phyloP scores from a whole-genome alignment of 2,329 filamentous ascomycete genomes.

The Aspergillus persii region DNA sequence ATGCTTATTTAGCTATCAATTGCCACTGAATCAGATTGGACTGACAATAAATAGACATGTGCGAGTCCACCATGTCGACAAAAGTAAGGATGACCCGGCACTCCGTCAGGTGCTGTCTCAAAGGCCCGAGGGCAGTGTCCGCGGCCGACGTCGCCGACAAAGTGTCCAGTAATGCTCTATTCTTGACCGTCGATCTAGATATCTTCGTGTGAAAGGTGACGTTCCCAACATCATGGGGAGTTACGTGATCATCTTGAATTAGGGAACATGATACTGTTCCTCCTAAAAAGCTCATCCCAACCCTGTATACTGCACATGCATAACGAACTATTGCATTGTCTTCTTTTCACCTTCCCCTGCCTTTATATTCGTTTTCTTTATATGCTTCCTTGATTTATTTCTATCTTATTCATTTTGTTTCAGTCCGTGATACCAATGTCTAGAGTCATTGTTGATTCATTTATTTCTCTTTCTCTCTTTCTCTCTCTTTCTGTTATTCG shows the following conservation, averaged over 20 bases:
- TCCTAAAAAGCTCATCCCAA: not conserved
- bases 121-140: conserved; percentile 76
- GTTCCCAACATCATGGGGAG: conserved; percentile 6
- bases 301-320: conserved; percentile 1
- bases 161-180: conserved; percentile 19
- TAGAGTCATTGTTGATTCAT: conserved; percentile 10
- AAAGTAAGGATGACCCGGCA: conserved; percentile 78
- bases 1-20: conserved; percentile 29
- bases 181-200: not conserved
- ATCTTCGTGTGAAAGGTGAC: not conserved
- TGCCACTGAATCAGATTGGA: not conserved
- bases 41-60: conserved; percentile 67
- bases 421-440: conserved; percentile 11
- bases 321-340: not conserved
- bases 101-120: conserved; percentile 83
- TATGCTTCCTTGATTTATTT: conserved; percentile 1
- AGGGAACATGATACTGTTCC: not conserved
- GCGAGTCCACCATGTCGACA: conserved; percentile 85
- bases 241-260: conserved; percentile 6
- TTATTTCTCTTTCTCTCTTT: not conserved
- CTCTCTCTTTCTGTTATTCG: conserved; percentile 5
- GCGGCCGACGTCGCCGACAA: conserved; percentile 69
- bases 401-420: not conserved
- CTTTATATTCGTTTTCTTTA: not conserved
- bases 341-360: not conserved